phyloP scores from a whole-genome alignment of 2,329 filamentous ascomycete species.

The Fusarium sp. region DNA sequence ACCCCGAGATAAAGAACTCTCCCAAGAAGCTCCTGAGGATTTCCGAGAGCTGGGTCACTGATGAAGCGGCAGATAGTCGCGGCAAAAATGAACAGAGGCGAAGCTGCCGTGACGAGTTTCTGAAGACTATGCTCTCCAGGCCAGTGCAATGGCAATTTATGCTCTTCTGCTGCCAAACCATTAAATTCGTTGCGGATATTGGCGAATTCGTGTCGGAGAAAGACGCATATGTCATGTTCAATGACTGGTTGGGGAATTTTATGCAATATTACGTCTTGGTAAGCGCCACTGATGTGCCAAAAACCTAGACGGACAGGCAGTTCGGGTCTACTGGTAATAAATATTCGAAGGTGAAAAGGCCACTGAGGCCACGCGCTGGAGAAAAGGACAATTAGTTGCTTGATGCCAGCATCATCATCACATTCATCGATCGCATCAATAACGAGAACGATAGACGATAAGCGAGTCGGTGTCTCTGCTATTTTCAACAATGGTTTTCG shows the following conservation, averaged over 20 bases:
- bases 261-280: conserved; percentile 49
- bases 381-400: neutral
- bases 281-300: conserved; percentile 32
- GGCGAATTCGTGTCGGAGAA: neutral
- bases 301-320: conserved; percentile 53
- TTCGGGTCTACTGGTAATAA: conserved; percentile 57
- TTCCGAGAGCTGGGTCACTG: conserved; percentile 25
- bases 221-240: conserved; percentile 49
- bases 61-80: conserved; percentile 48
- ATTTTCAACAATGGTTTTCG: neutral
- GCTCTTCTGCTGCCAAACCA: neutral
- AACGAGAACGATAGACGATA: conserved; percentile 22
- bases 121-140: neutral
- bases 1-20: neutral
- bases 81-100: conserved; percentile 52
- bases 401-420: neutral
- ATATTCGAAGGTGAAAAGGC: conserved; percentile 41
- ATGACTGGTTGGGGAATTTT: conserved; percentile 47
- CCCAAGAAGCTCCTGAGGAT: conserved; percentile 10
- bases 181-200: neutral
- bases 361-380: neutral
- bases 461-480: neutral
- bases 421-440: conserved; percentile 49
- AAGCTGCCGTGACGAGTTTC: conserved; percentile 43
- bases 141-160: conserved; percentile 10